Percentiles rank a stretch among this genome's conserved stretches.
Evolutionary conservation across 768 basidiomycete species (phyloP).

Genomic region (Hysterangium stoloniferum): DNA sequence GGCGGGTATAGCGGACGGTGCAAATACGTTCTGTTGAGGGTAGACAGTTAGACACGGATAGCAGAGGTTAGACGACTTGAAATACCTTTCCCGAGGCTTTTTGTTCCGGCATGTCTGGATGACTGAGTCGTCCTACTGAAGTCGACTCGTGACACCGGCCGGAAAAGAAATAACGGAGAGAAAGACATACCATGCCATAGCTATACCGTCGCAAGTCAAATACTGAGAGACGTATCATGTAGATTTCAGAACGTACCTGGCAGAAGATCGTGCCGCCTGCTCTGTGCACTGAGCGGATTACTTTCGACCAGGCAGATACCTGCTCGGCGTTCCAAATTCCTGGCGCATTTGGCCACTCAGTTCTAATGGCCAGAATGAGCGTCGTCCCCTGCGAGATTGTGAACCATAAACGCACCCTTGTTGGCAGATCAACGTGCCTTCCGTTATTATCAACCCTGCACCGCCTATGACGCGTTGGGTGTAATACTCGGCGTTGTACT

Average conservation of each 20-base stretch:
- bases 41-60: neutral
- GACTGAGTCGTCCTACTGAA: conserved; percentile 29
- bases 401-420: conserved; percentile 30
- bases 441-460: conserved; percentile 33
- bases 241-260: conserved; percentile 28
- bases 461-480: conserved; percentile 32
- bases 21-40: conserved; percentile 33
- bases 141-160: neutral
- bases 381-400: neutral
- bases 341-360: conserved; percentile 37
- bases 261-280: conserved; percentile 37
- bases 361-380: conserved; percentile 19
- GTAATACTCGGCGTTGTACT: conserved; percentile 33
- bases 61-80: neutral
- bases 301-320: conserved; percentile 34
- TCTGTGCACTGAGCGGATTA: conserved; percentile 40
- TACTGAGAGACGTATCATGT: no score
- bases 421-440: conserved; percentile 32
- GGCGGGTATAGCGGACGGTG: conserved; percentile 36
- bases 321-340: conserved; percentile 42
- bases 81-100: conserved; percentile 28
- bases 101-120: conserved; percentile 34
- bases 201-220: conserved; percentile 11
- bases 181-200: conserved; percentile 31
- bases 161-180: neutral